Percentiles rank a stretch among this genome's conserved stretches.
These are phyloP conservation scores for Erigeron canadensis DNA, from an alignment of 129 eudicot species.

Conservation along the genomic window DNA sequence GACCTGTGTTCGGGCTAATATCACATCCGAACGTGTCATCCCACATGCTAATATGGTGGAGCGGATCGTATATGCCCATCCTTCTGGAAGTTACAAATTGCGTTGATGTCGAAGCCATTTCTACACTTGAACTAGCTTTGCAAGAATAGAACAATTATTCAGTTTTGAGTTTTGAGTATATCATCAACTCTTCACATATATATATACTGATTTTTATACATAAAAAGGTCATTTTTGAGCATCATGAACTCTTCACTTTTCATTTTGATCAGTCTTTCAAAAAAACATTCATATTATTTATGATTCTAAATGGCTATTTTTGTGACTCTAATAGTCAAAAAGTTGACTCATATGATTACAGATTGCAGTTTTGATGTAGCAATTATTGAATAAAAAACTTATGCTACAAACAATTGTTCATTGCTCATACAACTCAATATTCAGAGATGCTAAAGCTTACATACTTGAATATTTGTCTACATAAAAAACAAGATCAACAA, in stretches of 20 bases:
- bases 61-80: slow-evolving; percentile 78
- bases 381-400: slow-evolving; percentile 1
- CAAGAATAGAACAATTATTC: neutral
- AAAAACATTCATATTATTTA: slow-evolving; percentile 1
- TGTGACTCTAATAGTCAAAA: slow-evolving; percentile 23
- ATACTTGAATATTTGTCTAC: neutral
- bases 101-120: slow-evolving; percentile 68
- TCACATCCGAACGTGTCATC: slow-evolving; percentile 58
- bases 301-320: slow-evolving; percentile 14
- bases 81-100: slow-evolving; percentile 67
- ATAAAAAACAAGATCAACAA: neutral
- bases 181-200: neutral
- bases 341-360: neutral
- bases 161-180: neutral
- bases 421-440: neutral
- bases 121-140: neutral
- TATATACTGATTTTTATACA: neutral
- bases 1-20: slow-evolving; percentile 41
- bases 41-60: slow-evolving; percentile 81
- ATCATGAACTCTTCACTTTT: neutral
- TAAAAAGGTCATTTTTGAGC: neutral
- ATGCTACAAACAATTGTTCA: slow-evolving; percentile 19
- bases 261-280: neutral
- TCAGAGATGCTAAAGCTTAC: neutral
- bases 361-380: neutral